Evolutionary conservation across 2,329 filamentous ascomycete species (phyloP).

Genomic region (Ophiostoma quercus): DNA sequence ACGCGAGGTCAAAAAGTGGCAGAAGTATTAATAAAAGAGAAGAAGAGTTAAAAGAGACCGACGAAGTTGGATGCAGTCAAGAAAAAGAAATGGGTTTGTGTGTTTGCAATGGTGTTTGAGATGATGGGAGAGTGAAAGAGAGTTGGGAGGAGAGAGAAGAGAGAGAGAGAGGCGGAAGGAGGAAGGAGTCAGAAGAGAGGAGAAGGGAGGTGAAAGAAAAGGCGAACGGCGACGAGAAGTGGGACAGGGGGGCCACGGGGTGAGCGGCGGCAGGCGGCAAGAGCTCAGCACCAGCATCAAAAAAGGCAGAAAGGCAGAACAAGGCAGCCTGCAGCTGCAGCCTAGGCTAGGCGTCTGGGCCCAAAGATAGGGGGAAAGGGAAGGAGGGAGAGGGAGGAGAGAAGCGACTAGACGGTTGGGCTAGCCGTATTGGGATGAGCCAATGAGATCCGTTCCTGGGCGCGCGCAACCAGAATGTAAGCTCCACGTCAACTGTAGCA

Average conservation of each 20-base stretch:
- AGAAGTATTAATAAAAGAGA: background rate
- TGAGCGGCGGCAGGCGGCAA: background rate
- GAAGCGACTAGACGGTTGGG: background rate
- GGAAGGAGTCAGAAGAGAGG: conserved; percentile 16
- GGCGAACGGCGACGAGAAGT: conserved; percentile 17
- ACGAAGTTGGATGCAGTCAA: conserved; percentile 36
- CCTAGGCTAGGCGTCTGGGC: background rate
- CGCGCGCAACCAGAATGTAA: background rate
- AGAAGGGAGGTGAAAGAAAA: conserved; percentile 10
- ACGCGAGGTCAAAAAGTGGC: conserved; percentile 15
- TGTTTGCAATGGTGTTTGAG: conserved; percentile 26
- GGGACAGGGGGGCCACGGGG: conserved; percentile 7
- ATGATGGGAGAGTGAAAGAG: conserved; percentile 21
- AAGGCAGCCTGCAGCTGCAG: background rate
- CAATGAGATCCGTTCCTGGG: conserved; percentile 1
- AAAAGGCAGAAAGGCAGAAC: background rate
- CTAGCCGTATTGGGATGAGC: background rate
- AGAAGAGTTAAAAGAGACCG: conserved; percentile 27
- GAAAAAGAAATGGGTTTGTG: conserved; percentile 27
- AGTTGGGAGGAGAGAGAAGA: conserved; percentile 16
- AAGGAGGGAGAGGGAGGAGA: background rate
- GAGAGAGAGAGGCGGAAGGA: conserved; percentile 16
- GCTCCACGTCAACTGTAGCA: conserved; percentile 11
- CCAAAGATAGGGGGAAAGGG: background rate
- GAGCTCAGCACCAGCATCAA: too few relatives aligned